Percentiles rank a stretch among this genome's conserved stretches.
Conservation (phyloP, 2,329 filamentous ascomycete genomes). For the Pseudogymnoascus sp. region DNA sequence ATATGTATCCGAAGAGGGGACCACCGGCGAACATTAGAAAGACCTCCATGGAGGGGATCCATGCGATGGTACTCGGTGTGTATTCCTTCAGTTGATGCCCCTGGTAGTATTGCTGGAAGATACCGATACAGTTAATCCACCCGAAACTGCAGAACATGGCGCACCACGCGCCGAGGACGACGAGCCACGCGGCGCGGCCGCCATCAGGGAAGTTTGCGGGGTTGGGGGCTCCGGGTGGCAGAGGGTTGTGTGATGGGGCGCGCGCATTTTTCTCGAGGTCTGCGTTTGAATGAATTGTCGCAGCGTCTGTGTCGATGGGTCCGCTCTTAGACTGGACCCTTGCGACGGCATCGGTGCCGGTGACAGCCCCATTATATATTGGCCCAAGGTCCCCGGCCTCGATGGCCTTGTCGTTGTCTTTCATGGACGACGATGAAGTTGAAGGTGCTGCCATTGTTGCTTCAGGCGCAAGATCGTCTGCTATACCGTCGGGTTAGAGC, state of each 20-base stretch:
- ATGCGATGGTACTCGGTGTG: slow-evolving; percentile 49
- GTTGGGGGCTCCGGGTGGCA: background rate
- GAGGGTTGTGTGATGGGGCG: background rate
- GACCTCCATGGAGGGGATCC: slow-evolving; percentile 51
- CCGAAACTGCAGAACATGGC: slow-evolving; percentile 43
- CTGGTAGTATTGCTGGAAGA: slow-evolving; percentile 53
- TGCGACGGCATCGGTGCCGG: background rate
- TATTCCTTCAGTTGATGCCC: slow-evolving; percentile 39
- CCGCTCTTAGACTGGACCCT: background rate
- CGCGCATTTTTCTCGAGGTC: slow-evolving; percentile 1
- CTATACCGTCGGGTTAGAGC: background rate
- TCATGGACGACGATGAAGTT: background rate
- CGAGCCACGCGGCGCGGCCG: slow-evolving; percentile 48
- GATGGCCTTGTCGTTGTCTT: background rate
- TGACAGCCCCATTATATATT: background rate
- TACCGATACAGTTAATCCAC: slow-evolving; percentile 43
- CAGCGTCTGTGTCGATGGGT: background rate
- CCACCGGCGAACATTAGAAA: slow-evolving; percentile 48
- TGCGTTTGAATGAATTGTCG: background rate
- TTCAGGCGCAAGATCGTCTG: background rate
- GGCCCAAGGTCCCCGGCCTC: background rate
- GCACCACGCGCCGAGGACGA: slow-evolving; percentile 42
- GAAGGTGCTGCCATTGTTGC: background rate
- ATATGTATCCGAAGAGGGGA: slow-evolving; percentile 55
- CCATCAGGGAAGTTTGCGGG: slow-evolving; percentile 41